Evolutionary conservation across 2,329 filamentous ascomycete species (phyloP), one percentile per base, ranked within the genome.

Genomic region (Trichoderma atroviride): DNA sequence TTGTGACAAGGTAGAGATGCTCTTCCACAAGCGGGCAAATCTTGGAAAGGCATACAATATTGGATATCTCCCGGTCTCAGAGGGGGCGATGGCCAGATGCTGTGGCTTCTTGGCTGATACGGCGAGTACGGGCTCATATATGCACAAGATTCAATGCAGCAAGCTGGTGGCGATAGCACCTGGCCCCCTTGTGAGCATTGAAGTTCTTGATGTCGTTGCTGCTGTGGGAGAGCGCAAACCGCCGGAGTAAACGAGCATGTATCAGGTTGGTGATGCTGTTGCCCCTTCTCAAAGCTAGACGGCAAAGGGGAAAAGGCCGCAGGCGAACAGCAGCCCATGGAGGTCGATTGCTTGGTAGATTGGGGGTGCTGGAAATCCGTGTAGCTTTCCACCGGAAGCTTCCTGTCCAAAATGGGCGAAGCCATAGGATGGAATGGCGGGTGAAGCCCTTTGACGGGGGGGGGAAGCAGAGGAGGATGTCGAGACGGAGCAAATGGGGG

Each of bases 21-120:
- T 63, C 73, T 73, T 4, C 71, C 74, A 50, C 72, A 74, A 19
- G 73, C 74, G 4, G 79, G 78, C 11, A 79, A 80, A 35, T 74
- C 76, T 62, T 77, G 75, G 72, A 78, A 79, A 55, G 77, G 78
- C 65, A 78, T 78, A 40, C 58, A 43, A 69, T 76, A 76, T 24
- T 83, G 81, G 59, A 78, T 75, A 29, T 82, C 81, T 40, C 81
- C 78, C 47, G 76, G 75, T 14, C 76, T 75, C 10, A 76, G 75
- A 13, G 79, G 80, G 35, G 82, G 80, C 31, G 80, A 82, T 43
- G 78, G 76, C 76, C 79, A 80, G 60, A 71, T 69, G 55, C 73
- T 74, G 63, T 75, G 71, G 61, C 68, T 71, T 69, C 70, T 74
- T 37, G 68, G 53, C 33, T 71, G 64, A 40, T 61, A 70, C 33